phyloP scores from a whole-genome alignment of 225 moss, liverwort and hornwort genomes.

The Bryum argenteum region DNA sequence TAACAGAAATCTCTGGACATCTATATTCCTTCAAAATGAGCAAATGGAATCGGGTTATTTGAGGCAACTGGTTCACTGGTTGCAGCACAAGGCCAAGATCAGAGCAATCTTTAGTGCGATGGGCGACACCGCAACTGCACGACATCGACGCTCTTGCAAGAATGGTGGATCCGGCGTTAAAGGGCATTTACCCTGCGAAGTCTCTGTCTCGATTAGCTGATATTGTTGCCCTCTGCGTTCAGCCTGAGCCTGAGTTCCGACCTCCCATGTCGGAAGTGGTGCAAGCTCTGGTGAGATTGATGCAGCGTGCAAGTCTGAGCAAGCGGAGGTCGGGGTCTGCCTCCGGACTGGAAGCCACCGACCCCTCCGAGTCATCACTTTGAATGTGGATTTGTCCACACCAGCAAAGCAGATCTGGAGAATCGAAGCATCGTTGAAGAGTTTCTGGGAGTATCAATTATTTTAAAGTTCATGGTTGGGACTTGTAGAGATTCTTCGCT shows the following conservation, averaged over 20 bases:
- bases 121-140: conserved; percentile 85
- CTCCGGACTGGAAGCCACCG: conserved; percentile 30
- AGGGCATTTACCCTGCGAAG: conserved; percentile 82
- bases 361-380: conserved; percentile 32
- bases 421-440: conserved; percentile 7
- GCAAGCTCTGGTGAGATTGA: conserved; percentile 75
- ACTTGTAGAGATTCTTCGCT: conserved; percentile 25
- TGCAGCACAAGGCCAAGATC: conserved; percentile 70
- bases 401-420: not conserved
- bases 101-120: conserved; percentile 79
- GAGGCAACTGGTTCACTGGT: not conserved
- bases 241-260: conserved; percentile 86
- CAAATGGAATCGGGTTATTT: not conserved
- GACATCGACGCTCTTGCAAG: conserved; percentile 76
- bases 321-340: conserved; percentile 70
- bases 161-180: conserved; percentile 82
- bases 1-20: no score
- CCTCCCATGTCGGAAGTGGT: conserved; percentile 89
- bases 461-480: conserved; percentile 4
- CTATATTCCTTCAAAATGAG: not conserved
- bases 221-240: conserved; percentile 78
- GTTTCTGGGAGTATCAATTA: no score
- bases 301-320: conserved; percentile 84
- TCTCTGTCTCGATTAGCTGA: conserved; percentile 81
- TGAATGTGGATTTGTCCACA: conserved; percentile 34